phyloP scores from a whole-genome alignment of 2,329 filamentous ascomycete species.

The Aspergillus arachidicola region DNA sequence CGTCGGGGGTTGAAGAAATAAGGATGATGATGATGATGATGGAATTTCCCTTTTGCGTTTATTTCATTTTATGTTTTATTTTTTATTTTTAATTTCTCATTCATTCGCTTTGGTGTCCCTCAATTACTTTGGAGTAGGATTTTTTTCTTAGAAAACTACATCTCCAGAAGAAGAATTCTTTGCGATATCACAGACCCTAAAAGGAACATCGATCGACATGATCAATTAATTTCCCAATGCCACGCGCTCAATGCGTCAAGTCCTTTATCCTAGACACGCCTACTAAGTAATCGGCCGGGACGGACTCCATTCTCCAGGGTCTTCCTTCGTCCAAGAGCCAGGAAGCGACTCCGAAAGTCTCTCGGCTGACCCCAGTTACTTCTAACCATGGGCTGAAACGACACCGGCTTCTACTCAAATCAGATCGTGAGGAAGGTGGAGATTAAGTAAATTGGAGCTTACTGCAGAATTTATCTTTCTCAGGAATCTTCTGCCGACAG shows the following conservation, averaged over 20 bases:
- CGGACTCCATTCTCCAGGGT: constrained; percentile 24
- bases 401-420: constrained; percentile 20
- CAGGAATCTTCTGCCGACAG: constrained; percentile 32
- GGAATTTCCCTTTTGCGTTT: not conserved
- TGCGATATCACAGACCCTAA: constrained; percentile 9
- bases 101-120: not conserved
- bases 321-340: constrained; percentile 20
- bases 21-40: not conserved
- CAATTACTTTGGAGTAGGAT: not conserved
- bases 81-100: not conserved
- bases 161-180: constrained; percentile 9
- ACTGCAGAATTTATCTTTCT: constrained; percentile 23
- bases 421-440: constrained; percentile 18
- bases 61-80: not conserved
- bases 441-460: constrained; percentile 17
- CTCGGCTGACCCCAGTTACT: constrained; percentile 27
- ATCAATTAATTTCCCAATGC: constrained; percentile 11
- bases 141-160: not conserved
- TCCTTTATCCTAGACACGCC: not conserved
- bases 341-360: constrained; percentile 30
- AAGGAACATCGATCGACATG: constrained; percentile 29
- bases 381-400: constrained; percentile 25
- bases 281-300: not conserved
- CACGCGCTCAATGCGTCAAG: constrained; percentile 1
- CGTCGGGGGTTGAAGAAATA: not conserved